Evolutionary conservation across 2,329 filamentous ascomycete genomes (phyloP).

Genomic region (Exophiala oligosperma): DNA sequence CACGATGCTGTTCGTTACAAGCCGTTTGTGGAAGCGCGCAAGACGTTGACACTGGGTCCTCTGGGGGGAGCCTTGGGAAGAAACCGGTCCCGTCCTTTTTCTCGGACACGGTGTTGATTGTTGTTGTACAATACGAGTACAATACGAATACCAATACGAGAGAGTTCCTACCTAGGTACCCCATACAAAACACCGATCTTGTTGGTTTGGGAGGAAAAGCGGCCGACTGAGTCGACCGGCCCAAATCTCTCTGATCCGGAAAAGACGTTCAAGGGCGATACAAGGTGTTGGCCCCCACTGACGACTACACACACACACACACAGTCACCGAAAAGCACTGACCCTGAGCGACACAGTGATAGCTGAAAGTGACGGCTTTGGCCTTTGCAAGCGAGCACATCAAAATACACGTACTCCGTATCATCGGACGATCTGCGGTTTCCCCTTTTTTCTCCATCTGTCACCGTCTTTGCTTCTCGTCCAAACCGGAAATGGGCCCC

Average conservation of each 20-base stretch:
- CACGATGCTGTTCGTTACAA: constrained; percentile 15
- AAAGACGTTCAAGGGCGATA: neutral
- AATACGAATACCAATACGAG: no score
- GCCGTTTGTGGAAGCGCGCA: neutral
- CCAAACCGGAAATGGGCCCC: constrained; percentile 2
- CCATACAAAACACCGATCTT: no score
- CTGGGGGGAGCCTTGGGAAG: neutral
- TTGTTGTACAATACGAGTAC: no score
- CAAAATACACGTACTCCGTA: neutral
- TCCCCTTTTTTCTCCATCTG: neutral
- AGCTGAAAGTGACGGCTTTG: neutral
- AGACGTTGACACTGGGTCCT: constrained; percentile 2
- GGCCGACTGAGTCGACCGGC: no score
- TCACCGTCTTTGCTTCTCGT: constrained; percentile 2
- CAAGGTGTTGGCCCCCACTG: neutral
- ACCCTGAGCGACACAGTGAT: neutral
- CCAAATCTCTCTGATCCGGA: no score
- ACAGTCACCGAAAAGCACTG: neutral
- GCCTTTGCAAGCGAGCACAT: neutral
- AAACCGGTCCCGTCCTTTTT: no score
- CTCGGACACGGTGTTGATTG: no score
- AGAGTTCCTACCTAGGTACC: no score
- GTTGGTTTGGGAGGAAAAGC: no score
- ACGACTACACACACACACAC: neutral
- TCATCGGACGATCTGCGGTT: neutral